These are phyloP conservation scores for Rossbeevera mucosa DNA, from an alignment of 768 basidiomycete species.

Conservation along the genomic window DNA sequence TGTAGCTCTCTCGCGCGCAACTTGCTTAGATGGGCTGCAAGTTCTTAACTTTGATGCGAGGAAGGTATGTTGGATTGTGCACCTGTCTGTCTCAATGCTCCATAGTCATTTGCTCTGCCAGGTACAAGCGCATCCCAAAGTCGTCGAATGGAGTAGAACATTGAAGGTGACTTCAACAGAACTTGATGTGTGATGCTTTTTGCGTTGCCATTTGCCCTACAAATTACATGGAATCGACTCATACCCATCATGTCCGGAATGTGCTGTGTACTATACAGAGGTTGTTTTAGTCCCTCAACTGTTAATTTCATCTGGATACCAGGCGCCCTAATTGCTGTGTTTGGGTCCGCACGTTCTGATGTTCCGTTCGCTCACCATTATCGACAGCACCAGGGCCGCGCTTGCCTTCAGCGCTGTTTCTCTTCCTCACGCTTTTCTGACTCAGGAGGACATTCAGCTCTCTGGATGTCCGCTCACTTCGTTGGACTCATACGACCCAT, in stretches of 20 bases:
- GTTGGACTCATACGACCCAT: too few relatives aligned
- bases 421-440: too few relatives aligned
- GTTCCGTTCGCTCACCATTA: too few relatives aligned
- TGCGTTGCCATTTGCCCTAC: background rate
- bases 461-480: too few relatives aligned
- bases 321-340: background rate
- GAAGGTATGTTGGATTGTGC: constrained; percentile 47
- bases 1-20: constrained; percentile 86
- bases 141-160: constrained; percentile 67
- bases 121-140: constrained; percentile 72
- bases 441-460: too few relatives aligned
- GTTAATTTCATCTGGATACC: background rate
- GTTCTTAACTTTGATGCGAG: constrained; percentile 71
- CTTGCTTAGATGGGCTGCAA: constrained; percentile 78
- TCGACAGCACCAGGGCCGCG: too few relatives aligned
- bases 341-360: too few relatives aligned
- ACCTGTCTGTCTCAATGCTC: too few relatives aligned
- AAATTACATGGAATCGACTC: background rate
- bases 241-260: background rate
- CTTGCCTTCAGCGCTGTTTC: too few relatives aligned
- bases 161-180: constrained; percentile 44
- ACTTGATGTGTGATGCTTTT: constrained; percentile 7
- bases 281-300: background rate
- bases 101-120: constrained; percentile 24
- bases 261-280: background rate